Evolutionary conservation across 148 eudicot species (phyloP), one percentile per base, ranked within the genome.

Genomic region (Rhododendron griersonianum): DNA sequence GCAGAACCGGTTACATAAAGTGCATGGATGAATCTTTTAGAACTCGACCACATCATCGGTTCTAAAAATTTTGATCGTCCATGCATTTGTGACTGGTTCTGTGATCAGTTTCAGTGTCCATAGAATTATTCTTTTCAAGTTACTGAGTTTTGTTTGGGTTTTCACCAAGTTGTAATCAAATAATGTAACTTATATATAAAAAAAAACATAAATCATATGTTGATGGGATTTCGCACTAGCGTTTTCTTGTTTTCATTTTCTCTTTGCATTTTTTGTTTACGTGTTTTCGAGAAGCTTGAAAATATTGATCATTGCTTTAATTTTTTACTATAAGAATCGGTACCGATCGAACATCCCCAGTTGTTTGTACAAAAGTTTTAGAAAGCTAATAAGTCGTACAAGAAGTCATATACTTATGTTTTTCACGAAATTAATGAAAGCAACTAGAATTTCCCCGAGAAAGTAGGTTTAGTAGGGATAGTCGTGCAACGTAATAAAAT

Each of bases 81-180:
- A 11, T 69, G 16, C 75, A 69, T 0, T 11, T 11, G 37, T 11
- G 75, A 13, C 35, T 13, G 30, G 18, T 69, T 69, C 7, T 13
- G 0, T 13, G 7, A 1, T 69, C 18, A 3, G 2, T 69, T 3
- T n/a, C 7, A 2, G 11, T n/a, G 37, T 69, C 37, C 28, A 1
- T 0, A 69, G 37, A 69, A 69, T 69, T 28, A 69, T 69, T 69
- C 5, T 51, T 55, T 53, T 55, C 28, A 4, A 57, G 28, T 81
- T 35, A 35, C 69, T 55, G 3, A 59, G 28, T 59, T 21, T 59
- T 37, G 47, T 81, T 81, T 57, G 47, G 45, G 14, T 11, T 81
- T 28, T 30, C 39, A 35, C 16, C 9, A 45, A 83, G 61, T 84
- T 84, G 85, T 48, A 48, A 84, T 37, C 28, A 75, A 76, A 84